These are phyloP conservation scores for Eutrema salsugineum DNA, from an alignment of 441 rosid species.

Conservation along the genomic window DNA sequence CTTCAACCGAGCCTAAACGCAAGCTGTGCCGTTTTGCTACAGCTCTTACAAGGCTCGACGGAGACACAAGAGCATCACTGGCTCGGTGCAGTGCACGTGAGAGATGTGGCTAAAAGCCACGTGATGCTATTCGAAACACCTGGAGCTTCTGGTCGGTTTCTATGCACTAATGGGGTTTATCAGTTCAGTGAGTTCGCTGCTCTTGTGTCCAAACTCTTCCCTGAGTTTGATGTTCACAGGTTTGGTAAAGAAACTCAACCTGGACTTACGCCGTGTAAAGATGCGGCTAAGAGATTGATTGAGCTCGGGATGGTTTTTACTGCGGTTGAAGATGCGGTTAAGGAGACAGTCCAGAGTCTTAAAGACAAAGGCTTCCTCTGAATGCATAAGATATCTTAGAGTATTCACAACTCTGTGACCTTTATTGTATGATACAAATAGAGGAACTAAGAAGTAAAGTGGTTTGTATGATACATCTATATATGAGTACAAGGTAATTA, in stretches of 20 bases:
- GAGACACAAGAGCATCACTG: conserved; percentile 76
- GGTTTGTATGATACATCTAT: conserved; percentile 8
- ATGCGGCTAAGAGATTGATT: conserved; percentile 75
- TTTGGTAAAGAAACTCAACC: conserved; percentile 68
- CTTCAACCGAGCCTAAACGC: conserved; percentile 76
- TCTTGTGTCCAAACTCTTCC: conserved; percentile 60
- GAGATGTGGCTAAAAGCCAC: conserved; percentile 75
- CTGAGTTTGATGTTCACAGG: conserved; percentile 61
- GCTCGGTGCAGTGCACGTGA: conserved; percentile 82
- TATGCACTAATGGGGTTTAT: conserved; percentile 78
- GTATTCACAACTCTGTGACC: background rate
- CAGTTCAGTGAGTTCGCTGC: conserved; percentile 72
- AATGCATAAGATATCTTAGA: background rate
- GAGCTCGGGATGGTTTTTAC: conserved; percentile 63
- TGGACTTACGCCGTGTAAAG: conserved; percentile 48
- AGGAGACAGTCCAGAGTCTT: conserved; percentile 60
- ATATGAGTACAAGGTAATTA: background rate
- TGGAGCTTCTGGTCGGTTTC: conserved; percentile 68
- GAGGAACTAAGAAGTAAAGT: background rate
- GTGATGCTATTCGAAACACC: conserved; percentile 58
- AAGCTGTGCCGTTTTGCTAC: conserved; percentile 69
- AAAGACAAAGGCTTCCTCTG: conserved; percentile 56
- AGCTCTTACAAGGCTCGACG: conserved; percentile 61
- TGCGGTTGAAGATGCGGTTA: conserved; percentile 57
- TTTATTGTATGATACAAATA: conserved; percentile 21